phyloP scores from a whole-genome alignment of 805 yeast genomes.

The Cyberlindnera meyerae region DNA sequence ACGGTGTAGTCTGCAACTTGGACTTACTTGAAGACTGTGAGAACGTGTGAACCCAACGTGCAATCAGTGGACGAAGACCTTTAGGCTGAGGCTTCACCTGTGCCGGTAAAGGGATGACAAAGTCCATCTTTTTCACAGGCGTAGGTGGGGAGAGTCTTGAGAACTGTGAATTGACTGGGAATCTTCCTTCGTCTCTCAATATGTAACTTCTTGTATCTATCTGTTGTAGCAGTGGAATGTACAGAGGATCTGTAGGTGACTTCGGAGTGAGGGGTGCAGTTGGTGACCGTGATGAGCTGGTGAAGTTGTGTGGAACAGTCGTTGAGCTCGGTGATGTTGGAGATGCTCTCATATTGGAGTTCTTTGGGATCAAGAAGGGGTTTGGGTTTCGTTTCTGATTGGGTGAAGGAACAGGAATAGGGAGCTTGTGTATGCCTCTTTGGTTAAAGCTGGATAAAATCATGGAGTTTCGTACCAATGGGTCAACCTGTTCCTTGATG shows the following conservation, averaged over 20 bases:
- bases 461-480: conserved; percentile 37
- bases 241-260: conserved; percentile 12
- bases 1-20: conserved; percentile 7
- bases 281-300: conserved; percentile 6
- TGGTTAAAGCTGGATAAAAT: conserved; percentile 29
- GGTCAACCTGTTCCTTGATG: conserved; percentile 33
- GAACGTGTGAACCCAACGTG: conserved; percentile 22
- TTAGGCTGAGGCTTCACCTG: conserved; percentile 21
- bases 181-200: conserved; percentile 30
- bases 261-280: conserved; percentile 7
- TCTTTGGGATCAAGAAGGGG: conserved; percentile 21
- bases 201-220: conserved; percentile 15
- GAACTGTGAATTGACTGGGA: conserved; percentile 41
- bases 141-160: conserved; percentile 55
- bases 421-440: conserved; percentile 20
- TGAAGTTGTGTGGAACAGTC: conserved; percentile 2
- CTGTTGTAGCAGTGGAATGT: conserved; percentile 20
- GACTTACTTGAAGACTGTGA: conserved; percentile 7
- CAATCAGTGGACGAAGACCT: conserved; percentile 20
- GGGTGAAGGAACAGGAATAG: conserved; percentile 13
- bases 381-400: conserved; percentile 15
- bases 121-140: conserved; percentile 59
- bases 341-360: conserved; percentile 22
- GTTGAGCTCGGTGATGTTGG: conserved; percentile 6
- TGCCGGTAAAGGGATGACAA: conserved; percentile 29